A percentile compares a stretch with the other conserved stretches of the same genome.
Evolutionary conservation across 345 rosid genomes (phyloP).

Genomic region (Boechera stricta): DNA sequence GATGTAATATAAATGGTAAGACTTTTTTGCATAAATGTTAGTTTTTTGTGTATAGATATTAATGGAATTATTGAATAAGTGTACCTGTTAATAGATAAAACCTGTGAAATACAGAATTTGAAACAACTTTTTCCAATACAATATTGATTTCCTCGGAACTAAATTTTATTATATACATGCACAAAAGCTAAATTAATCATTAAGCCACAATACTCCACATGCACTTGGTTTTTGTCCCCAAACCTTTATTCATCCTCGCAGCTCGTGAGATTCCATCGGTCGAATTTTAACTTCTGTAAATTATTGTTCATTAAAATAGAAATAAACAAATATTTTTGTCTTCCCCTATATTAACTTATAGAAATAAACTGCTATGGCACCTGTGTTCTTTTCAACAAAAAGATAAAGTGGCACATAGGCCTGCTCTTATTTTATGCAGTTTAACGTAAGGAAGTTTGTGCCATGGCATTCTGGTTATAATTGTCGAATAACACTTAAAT

Average conservation of each 20-base stretch:
- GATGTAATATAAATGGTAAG: constrained; percentile 35
- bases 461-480: constrained; percentile 6
- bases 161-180: background rate
- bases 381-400: constrained; percentile 12
- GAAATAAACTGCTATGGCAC: background rate
- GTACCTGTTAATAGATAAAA: constrained; percentile 13
- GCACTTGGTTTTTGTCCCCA: constrained; percentile 38
- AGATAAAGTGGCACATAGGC: constrained; percentile 41
- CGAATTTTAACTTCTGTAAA: constrained; percentile 20
- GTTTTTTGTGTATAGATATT: background rate
- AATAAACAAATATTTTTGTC: constrained; percentile 11
- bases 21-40: constrained; percentile 21
- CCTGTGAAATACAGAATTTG: constrained; percentile 18
- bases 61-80: constrained; percentile 6
- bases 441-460: constrained; percentile 18
- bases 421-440: constrained; percentile 31
- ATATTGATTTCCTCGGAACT: constrained; percentile 16
- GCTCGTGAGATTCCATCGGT: constrained; percentile 47
- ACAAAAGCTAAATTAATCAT: constrained; percentile 40
- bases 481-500: background rate
- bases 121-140: constrained; percentile 20
- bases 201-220: constrained; percentile 43
- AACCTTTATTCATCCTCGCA: constrained; percentile 40
- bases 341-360: background rate
- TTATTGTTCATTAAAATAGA: constrained; percentile 7